Evolutionary conservation across 352 stramenopile genomes (phyloP).

Genomic region (Phytophthora fragariaefolia): DNA sequence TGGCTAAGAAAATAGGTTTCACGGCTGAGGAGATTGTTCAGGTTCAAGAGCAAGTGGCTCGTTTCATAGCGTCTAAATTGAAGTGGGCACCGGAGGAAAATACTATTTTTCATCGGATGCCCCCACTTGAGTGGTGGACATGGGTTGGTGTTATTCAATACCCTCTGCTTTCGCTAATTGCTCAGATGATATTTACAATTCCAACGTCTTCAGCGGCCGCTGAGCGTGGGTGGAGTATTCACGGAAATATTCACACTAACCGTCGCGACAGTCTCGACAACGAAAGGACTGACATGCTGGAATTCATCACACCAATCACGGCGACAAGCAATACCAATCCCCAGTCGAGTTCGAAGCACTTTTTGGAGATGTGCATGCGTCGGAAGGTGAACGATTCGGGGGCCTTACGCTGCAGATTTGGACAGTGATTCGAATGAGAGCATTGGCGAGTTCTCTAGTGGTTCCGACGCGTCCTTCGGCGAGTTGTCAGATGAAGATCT

Average conservation of each 20-base stretch:
- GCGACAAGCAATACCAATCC: too few relatives aligned
- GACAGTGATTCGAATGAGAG: too few relatives aligned
- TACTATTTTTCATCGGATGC: not conserved
- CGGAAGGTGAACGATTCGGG: too few relatives aligned
- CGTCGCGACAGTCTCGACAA: not conserved
- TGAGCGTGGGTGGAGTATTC: conserved; percentile 5
- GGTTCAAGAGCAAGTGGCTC: not conserved
- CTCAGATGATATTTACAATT: conserved; percentile 1
- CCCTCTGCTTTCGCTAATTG: not conserved
- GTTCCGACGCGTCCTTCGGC: too few relatives aligned
- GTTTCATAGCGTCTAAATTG: conserved; percentile 9
- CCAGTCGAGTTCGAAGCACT: too few relatives aligned
- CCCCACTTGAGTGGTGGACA: conserved; percentile 2
- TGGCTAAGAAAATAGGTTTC: not conserved
- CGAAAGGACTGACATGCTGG: not conserved
- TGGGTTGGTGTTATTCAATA: not conserved
- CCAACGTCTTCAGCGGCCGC: conserved; percentile 2
- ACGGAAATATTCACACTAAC: not conserved
- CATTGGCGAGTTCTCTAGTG: too few relatives aligned
- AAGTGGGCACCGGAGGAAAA: not conserved
- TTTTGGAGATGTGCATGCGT: too few relatives aligned
- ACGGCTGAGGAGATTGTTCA: not conserved
- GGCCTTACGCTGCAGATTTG: too few relatives aligned
- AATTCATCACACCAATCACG: not conserved
- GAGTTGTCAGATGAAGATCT: too few relatives aligned